Percentiles rank a stretch among this genome's conserved stretches.
These are phyloP conservation scores for Trichoderma sp. DNA, from an alignment of 2,329 filamentous ascomycete species.

Conservation along the genomic window DNA sequence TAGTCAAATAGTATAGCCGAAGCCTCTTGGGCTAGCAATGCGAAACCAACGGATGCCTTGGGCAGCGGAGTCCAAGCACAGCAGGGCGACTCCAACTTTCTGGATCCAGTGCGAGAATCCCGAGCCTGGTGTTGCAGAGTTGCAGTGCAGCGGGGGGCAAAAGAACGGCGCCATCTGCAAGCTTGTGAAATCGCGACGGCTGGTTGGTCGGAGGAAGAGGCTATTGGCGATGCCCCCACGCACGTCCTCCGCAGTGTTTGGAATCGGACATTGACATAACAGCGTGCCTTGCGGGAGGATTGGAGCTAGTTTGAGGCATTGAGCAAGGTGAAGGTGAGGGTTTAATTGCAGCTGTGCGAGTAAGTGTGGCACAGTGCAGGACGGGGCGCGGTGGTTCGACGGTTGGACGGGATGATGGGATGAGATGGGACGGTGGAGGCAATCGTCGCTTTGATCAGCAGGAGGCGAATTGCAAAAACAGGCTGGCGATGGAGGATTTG, in stretches of 20 bases:
- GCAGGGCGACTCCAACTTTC: not conserved
- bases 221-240: conserved; percentile 7
- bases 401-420: not conserved
- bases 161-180: not conserved
- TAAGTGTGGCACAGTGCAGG: not conserved
- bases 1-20: not conserved
- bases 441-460: not conserved
- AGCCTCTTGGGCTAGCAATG: not conserved
- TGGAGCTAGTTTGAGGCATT: not conserved
- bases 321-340: conserved; percentile 10
- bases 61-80: not conserved
- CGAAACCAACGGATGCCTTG: conserved; percentile 2
- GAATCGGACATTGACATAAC: not conserved
- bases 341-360: not conserved
- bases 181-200: not conserved
- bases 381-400: not conserved
- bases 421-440: not conserved
- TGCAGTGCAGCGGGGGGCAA: not conserved
- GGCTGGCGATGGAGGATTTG: not conserved
- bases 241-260: not conserved
- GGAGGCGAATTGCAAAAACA: not conserved
- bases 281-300: conserved; percentile 9
- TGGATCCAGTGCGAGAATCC: not conserved
- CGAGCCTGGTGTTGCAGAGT: not conserved
- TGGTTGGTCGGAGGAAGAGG: not conserved